Evolutionary conservation across 768 basidiomycete genomes (phyloP).

Genomic region (Pulveroboletus sp.): DNA sequence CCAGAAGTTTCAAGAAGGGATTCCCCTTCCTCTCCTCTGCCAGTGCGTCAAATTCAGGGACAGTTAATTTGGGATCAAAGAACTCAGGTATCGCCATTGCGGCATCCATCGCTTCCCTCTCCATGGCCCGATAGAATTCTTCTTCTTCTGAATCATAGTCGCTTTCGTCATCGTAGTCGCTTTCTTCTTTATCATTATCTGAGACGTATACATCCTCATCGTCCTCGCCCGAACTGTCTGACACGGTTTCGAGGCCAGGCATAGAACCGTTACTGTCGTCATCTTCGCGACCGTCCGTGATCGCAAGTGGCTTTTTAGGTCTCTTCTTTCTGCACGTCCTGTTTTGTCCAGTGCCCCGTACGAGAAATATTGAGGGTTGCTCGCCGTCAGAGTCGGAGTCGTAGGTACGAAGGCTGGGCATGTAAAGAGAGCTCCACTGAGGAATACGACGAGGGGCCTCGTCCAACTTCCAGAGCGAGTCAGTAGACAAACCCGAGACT

Average conservation of each 20-base stretch:
- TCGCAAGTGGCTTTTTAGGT: conserved; percentile 41
- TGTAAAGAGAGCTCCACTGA: conserved; percentile 52
- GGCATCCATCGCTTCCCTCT: conserved; percentile 70
- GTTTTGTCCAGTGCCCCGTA: conserved; percentile 14
- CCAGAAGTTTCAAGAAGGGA: conserved; percentile 73
- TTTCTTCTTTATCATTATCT: conserved; percentile 34
- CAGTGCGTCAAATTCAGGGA: conserved; percentile 41
- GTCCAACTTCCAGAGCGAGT: conserved; percentile 59
- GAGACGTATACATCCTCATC: conserved; percentile 32
- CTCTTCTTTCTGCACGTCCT: conserved; percentile 25
- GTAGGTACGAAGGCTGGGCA: conserved; percentile 15
- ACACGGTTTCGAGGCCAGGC: conserved; percentile 64
- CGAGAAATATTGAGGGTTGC: conserved; percentile 5
- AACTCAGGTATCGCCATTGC: conserved; percentile 55
- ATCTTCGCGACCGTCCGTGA: conserved; percentile 40
- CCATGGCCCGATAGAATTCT: conserved; percentile 54
- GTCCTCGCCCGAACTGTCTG: conserved; percentile 48
- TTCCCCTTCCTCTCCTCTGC: conserved; percentile 59
- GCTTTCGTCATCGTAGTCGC: conserved; percentile 36
- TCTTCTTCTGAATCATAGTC: conserved; percentile 67
- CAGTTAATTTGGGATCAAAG: conserved; percentile 44
- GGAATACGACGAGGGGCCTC: conserved; percentile 49
- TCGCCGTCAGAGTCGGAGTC: conserved; percentile 28
- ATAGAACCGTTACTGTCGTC: conserved; percentile 50
- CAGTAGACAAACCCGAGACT: conserved; percentile 49